Conservation (phyloP, 768 basidiomycete species). For the Punctularia strigosozonata region DNA sequence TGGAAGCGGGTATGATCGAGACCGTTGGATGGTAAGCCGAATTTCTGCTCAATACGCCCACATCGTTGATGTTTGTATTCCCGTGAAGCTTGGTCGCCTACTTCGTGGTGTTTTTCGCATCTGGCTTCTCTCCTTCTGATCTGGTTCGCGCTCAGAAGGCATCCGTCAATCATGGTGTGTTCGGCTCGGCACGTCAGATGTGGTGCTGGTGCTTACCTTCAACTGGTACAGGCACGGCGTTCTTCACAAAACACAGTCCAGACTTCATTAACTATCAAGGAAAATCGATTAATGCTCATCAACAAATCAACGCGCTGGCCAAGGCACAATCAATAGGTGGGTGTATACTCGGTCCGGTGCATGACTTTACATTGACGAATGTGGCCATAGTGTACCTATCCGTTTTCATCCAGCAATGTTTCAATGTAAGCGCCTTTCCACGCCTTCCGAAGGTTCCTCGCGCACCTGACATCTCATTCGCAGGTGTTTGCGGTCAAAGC, state of each 20-base stretch:
- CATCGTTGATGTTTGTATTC: not conserved
- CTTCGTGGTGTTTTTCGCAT: conserved; percentile 54
- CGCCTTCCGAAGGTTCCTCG: not conserved
- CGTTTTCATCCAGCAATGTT: conserved; percentile 57
- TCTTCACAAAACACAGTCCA: conserved; percentile 35
- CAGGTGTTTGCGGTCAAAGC: conserved; percentile 62
- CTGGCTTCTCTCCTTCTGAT: conserved; percentile 50
- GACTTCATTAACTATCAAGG: conserved; percentile 47
- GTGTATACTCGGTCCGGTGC: conserved; percentile 3
- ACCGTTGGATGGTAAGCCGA: conserved; percentile 38
- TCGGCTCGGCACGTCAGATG: not conserved
- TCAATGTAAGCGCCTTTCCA: conserved; percentile 33
- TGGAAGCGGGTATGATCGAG: conserved; percentile 56
- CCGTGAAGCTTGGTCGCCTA: conserved; percentile 55
- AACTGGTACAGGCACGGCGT: conserved; percentile 19
- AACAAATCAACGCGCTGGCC: conserved; percentile 47
- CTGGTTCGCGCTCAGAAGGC: conserved; percentile 35
- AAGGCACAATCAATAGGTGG: conserved; percentile 52
- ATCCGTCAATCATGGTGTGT: not conserved
- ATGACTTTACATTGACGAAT: not conserved
- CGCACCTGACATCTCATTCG: not conserved
- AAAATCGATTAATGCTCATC: conserved; percentile 25
- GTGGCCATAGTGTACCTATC: conserved; percentile 38
- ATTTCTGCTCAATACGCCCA: not conserved
- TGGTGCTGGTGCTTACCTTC: not conserved